Conservation (phyloP, 1,139 yeast genomes). For the Pneumocystis jirovecii region DNA sequence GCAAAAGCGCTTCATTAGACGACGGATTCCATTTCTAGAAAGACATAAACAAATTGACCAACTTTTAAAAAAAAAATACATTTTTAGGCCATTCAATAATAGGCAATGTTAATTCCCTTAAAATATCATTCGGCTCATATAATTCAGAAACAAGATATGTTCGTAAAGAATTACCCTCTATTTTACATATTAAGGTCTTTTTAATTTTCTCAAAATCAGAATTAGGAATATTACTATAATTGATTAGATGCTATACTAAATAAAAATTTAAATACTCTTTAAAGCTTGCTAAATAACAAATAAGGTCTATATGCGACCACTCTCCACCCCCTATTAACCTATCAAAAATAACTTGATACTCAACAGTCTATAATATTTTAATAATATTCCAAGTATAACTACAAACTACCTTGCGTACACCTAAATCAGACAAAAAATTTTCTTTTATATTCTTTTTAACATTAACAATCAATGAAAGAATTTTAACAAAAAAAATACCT, state of each 20-base stretch:
- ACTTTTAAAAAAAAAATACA: background rate
- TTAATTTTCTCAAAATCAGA: constrained; percentile 7
- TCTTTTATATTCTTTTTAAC: constrained; percentile 18
- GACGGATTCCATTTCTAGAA: constrained; percentile 19
- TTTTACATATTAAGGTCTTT: constrained; percentile 13
- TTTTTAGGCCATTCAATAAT: constrained; percentile 21
- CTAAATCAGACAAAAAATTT: constrained; percentile 22
- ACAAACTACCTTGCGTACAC: constrained; percentile 21
- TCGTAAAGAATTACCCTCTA: constrained; percentile 18
- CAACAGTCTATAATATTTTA: constrained; percentile 21
- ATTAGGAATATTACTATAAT: constrained; percentile 6
- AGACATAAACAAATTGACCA: background rate
- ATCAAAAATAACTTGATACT: constrained; percentile 27
- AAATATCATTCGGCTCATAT: constrained; percentile 23
- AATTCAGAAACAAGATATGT: constrained; percentile 23
- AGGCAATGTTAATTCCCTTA: constrained; percentile 21
- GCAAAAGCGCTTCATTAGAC: constrained; percentile 22
- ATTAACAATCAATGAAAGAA: background rate
- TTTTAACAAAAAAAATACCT: background rate
- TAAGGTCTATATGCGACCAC: constrained; percentile 27
- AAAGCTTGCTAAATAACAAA: constrained; percentile 22
- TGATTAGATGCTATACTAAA: background rate
- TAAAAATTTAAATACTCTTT: background rate
- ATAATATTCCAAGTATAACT: background rate
- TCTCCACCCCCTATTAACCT: constrained; percentile 22